Percentiles rank a stretch among this genome's conserved stretches.
phyloP scores from a whole-genome alignment of 306 rosid genomes.

The Vachellia collinsii region DNA sequence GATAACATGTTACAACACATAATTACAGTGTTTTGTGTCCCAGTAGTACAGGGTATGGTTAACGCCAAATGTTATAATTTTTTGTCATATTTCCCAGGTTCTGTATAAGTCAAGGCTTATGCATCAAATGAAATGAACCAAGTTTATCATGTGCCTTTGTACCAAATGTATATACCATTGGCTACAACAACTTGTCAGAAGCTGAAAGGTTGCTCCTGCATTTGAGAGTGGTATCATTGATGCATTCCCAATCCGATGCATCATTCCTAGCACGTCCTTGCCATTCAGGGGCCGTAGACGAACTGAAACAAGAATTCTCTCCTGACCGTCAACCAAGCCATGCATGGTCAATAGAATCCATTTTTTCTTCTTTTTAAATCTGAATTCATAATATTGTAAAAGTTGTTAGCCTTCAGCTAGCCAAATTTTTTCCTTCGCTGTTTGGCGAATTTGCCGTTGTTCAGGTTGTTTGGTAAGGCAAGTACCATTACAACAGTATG shows the following conservation, averaged over 20 bases:
- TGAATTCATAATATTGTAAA: conserved; percentile 39
- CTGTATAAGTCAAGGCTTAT: neutral
- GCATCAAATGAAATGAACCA: conserved; percentile 18
- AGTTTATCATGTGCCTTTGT: conserved; percentile 33
- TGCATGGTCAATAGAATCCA: conserved; percentile 63
- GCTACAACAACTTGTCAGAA: conserved; percentile 91
- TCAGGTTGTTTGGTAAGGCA: conserved; percentile 34
- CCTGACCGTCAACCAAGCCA: conserved; percentile 47
- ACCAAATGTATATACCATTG: conserved; percentile 89
- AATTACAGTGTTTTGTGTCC: conserved; percentile 14
- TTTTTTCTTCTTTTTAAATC: conserved; percentile 41
- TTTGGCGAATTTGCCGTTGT: conserved; percentile 33
- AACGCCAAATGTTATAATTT: conserved; percentile 22
- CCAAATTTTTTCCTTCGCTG: neutral
- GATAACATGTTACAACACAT: conserved; percentile 9
- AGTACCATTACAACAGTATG: conserved; percentile 39
- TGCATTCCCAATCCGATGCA: conserved; percentile 95
- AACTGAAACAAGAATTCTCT: conserved; percentile 86
- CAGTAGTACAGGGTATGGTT: neutral
- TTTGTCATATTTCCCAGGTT: conserved; percentile 22
- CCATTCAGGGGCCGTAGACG: conserved; percentile 84
- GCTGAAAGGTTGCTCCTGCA: conserved; percentile 79
- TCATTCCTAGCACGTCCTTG: conserved; percentile 67
- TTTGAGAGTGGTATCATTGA: conserved; percentile 72
- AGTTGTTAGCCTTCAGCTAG: conserved; percentile 21